Evolutionary conservation across 345 rosid genomes (phyloP).

Genomic region (Brassica napus): Da-Ae NC_063446.1:58644001-58644500

Average conservation of each 20-base stretch:
- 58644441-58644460: slow-evolving; percentile 97
- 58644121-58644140: slow-evolving; percentile 88
- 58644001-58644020: slow-evolving; percentile 59
- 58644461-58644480: slow-evolving; percentile 88
- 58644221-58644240: slow-evolving; percentile 97
- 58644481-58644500: slow-evolving; percentile 83
- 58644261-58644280: slow-evolving; percentile 96
- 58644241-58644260: slow-evolving; percentile 89
- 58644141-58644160: slow-evolving; percentile 83
- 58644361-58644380: slow-evolving; percentile 5
- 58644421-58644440: slow-evolving; percentile 93
- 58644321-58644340: slow-evolving; percentile 95
- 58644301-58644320: slow-evolving; percentile 98
- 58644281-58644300: slow-evolving; percentile 98
- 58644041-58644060: slow-evolving; percentile 93
- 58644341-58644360: slow-evolving; percentile 82
- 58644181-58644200: slow-evolving; percentile 92
- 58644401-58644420: slow-evolving; percentile 26
- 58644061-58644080: slow-evolving; percentile 83
- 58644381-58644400: background rate
- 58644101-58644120: slow-evolving; percentile 83
- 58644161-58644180: slow-evolving; percentile 89
- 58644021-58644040: slow-evolving; percentile 93
- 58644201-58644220: slow-evolving; percentile 94
- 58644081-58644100: slow-evolving; percentile 73